phyloP scores from a whole-genome alignment of 331 rosid species.

The Cydonia oblonga region DNA sequence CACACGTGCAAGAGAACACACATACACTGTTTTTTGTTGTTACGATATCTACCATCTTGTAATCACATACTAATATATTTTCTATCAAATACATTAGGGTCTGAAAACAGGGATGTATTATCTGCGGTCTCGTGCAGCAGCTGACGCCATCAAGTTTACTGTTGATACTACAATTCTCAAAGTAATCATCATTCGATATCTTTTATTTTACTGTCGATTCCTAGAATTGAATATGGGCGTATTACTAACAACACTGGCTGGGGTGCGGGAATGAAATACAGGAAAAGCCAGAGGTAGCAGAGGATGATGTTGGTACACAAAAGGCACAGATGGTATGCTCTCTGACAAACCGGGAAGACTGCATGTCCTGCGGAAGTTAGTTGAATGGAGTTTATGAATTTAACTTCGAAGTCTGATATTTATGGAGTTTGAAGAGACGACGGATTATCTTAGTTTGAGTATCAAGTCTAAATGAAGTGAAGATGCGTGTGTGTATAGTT shows the following conservation, averaged over 20 bases:
- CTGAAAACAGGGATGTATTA: constrained; percentile 96
- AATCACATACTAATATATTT: background rate
- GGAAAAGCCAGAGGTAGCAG: constrained; percentile 38
- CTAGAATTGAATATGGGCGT: background rate
- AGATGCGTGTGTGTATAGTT: background rate
- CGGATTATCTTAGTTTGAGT: background rate
- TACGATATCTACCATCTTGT: background rate
- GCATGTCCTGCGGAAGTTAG: constrained; percentile 90
- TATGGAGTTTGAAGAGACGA: background rate
- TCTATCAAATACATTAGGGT: constrained; percentile 36
- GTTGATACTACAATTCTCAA: constrained; percentile 66
- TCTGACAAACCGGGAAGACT: constrained; percentile 69
- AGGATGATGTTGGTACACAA: constrained; percentile 35
- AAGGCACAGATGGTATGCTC: constrained; percentile 96
- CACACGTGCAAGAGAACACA: background rate
- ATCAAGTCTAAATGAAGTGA: background rate
- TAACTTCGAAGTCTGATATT: too few relatives aligned
- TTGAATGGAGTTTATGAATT: too few relatives aligned
- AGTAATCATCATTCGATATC: constrained; percentile 16
- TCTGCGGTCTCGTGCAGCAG: constrained; percentile 73
- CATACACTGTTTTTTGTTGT: background rate
- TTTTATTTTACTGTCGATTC: background rate
- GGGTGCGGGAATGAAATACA: constrained; percentile 15
- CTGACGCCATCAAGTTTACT: constrained; percentile 91
- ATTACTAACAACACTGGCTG: background rate